Conservation (phyloP, 2,329 filamentous ascomycete species). For the Massarina eburnea region DNA sequence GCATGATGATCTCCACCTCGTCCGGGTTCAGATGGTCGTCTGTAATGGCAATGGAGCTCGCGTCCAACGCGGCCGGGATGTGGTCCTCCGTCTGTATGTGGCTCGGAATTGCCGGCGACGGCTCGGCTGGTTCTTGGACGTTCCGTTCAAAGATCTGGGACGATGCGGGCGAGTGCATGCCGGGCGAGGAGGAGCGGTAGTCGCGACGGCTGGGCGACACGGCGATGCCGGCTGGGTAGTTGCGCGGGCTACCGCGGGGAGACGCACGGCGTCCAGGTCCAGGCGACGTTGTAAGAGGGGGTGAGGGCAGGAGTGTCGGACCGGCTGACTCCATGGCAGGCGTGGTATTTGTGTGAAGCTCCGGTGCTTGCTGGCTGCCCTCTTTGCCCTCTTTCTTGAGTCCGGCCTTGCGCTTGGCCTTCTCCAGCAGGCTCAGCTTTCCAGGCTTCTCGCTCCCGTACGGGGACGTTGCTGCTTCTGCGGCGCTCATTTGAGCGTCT, state of each 20-base stretch:
- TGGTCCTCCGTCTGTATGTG: conserved; percentile 94
- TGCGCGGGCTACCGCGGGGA: conserved; percentile 40
- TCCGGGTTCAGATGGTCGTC: conserved; percentile 83
- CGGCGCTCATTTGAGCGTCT: conserved; percentile 23
- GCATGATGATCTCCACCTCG: conserved; percentile 88
- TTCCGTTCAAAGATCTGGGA: conserved; percentile 88
- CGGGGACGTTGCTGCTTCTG: conserved; percentile 16
- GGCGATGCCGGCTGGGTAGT: conserved; percentile 32
- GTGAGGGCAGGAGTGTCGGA: conserved; percentile 32
- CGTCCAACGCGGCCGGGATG: conserved; percentile 88
- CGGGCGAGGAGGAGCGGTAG: conserved; percentile 70
- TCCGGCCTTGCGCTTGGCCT: conserved; percentile 41
- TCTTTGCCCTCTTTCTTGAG: conserved; percentile 34
- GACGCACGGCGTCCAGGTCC: conserved; percentile 33
- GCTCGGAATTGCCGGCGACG: conserved; percentile 82
- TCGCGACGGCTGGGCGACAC: conserved; percentile 64
- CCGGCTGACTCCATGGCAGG: conserved; percentile 21
- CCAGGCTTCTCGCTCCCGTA: conserved; percentile 25
- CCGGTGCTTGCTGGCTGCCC: conserved; percentile 15
- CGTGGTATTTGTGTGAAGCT: conserved; percentile 10
- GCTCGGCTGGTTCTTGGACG: conserved; percentile 80
- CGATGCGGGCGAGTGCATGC: conserved; percentile 76
- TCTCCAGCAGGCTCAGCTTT: conserved; percentile 25
- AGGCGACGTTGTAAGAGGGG: conserved; percentile 32
- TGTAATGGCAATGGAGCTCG: conserved; percentile 88